Evolutionary conservation across 1,139 yeast genomes (phyloP), one percentile per base, ranked within the genome.

Genomic region (Debaryomyces coudertii): DNA sequence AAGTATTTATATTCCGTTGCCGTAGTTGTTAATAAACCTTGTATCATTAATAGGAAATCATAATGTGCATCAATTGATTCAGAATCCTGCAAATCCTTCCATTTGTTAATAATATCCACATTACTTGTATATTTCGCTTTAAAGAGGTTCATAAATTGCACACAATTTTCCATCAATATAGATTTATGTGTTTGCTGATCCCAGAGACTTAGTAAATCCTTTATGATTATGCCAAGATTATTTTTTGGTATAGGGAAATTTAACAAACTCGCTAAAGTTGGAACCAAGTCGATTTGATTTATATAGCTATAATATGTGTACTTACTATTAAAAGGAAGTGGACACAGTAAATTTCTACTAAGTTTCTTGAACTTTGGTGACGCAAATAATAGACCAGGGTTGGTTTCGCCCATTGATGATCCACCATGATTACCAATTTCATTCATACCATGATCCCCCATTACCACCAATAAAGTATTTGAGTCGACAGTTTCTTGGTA

Each of bases 401-500:
- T 86, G 0, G 97, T 93, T 63, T 93, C 99, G 0, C 97, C 96
- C 0, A 76, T 65, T 0, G 97, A 87, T 0, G 97, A 88, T 0
- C 97, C 99, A 9, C 99, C 99, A 62, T 93, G 99, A 57, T 93
- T 93, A 0, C 99, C 99, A 2, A 84, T 80, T 43, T 84, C 89
- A 57, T 88, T 89, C 98, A 92, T 92, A 1, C 98, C 98, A 63
- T 92, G 98, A 58, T 92, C 98, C 1, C 99, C 99, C 71, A 89
- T 71, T 1, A 93, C 80, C 6, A 93, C 80, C 29, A 93, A 68
- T 39, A 93, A 63, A 0, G 96, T 86, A 23, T 83, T 79, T 3
- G 54, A 42, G 1, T 49, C 38, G 11, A 57, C 48, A 3, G 80
- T 61, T 7, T 73, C 66, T 0, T 69, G 60, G 60, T 82, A 90